Base-by-base conservation (phyloP, 78 protist species). In the Dictyostelium brefeldianum region DNA sequence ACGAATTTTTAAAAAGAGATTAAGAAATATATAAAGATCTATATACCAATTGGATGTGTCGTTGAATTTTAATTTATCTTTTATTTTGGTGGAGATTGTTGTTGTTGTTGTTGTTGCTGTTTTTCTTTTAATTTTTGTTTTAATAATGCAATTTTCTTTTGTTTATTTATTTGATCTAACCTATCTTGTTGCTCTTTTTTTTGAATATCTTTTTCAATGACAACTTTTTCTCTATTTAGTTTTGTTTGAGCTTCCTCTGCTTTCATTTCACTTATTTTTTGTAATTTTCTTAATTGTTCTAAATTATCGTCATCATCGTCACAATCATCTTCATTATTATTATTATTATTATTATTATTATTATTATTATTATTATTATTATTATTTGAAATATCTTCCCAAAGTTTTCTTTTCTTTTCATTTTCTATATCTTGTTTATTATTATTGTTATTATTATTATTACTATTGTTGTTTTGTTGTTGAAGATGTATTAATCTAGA, bases 121-220 rank as follows among this genome's bases (percentile, higher is more conserved):
- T 84, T 73, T 74, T 69, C 56, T 43, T 71, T 53, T 84, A 74
- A 31, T 29, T 74, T 53, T 57, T 84, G 84, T 77, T 77, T 87
- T 43, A 87, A 31, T 17, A 77, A 25, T 12, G 92, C 92, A 17
- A 70, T 27, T 77, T 87, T 87, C 47, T 87, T 87, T 46, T 70
- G n/a, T 56, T 53, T 27, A 17, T 87, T 65, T 17, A 87, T 87
- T 47, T 64, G 77, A 46, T 41, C 56, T 31, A 64, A 27, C 48
- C 92, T 36, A n/a, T 46, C 64, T 8, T 64, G 67, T 50, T 87
- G n/a, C 31, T 43, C 27, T 77, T 74, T 54, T 62, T 75, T 50
- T 31, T 7, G 41, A 11, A 27, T 54, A 12, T 59, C 78, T 65
- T 87, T 74, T 27, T 53, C 54, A 17, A 11, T 18, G 27, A 48